A percentile compares a stretch with the other conserved stretches of the same genome.
phyloP scores from a whole-genome alignment of 805 yeast genomes.

The Teunomyces stri region DNA sequence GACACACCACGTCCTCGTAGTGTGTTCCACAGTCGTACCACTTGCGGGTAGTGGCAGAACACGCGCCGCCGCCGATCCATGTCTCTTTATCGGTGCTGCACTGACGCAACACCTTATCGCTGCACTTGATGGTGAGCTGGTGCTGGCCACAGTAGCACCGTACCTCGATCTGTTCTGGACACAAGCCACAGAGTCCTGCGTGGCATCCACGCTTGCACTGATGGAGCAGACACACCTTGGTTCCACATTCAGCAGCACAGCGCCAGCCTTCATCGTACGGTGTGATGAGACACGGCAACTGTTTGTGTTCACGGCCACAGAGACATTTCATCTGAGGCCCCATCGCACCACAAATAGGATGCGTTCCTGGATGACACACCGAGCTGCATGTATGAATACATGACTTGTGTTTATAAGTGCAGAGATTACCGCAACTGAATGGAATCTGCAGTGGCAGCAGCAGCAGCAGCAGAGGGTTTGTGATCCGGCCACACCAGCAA shows the following conservation, averaged over 20 bases:
- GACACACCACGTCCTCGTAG: slow-evolving; percentile 50
- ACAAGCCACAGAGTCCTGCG: slow-evolving; percentile 77
- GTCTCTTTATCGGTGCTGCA: slow-evolving; percentile 14
- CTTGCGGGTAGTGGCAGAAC: slow-evolving; percentile 42
- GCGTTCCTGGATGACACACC: slow-evolving; percentile 88
- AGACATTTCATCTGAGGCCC: slow-evolving; percentile 69
- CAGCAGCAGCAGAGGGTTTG: slow-evolving; percentile 55
- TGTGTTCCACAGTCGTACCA: slow-evolving; percentile 66
- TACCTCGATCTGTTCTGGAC: slow-evolving; percentile 48
- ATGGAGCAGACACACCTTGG: slow-evolving; percentile 67
- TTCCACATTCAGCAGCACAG: slow-evolving; percentile 62
- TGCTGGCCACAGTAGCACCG: slow-evolving; percentile 77
- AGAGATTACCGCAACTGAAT: slow-evolving; percentile 86
- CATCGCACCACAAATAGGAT: slow-evolving; percentile 74
- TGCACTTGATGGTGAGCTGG: slow-evolving; percentile 42
- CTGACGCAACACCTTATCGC: slow-evolving; percentile 37
- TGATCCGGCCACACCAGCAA: slow-evolving; percentile 87
- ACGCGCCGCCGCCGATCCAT: slow-evolving; percentile 35
- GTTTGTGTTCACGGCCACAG: slow-evolving; percentile 69
- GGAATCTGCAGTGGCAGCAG: slow-evolving; percentile 57
- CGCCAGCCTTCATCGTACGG: slow-evolving; percentile 67
- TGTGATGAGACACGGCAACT: slow-evolving; percentile 70
- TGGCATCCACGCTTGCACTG: slow-evolving; percentile 66
- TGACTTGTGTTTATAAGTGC: slow-evolving; percentile 51
- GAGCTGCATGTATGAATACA: slow-evolving; percentile 77